Base-by-base conservation (phyloP, 1,139 yeast species). In the Candida anutae region DNA sequence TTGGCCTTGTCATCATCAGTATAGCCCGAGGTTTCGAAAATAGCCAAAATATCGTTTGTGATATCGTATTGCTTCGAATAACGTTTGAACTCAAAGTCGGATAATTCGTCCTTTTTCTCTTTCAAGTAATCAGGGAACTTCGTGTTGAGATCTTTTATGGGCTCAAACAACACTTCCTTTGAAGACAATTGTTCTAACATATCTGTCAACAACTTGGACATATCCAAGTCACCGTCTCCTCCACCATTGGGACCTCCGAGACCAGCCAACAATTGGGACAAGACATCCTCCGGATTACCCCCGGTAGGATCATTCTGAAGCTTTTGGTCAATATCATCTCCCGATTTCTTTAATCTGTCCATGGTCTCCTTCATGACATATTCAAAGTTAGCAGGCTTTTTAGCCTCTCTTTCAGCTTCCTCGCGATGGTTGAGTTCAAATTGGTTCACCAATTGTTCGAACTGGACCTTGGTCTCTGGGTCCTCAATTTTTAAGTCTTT, bases 141-240 rank as follows among this genome's bases (percentile, higher is more conserved):
- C 13, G 64, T 58, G 38, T 79, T 74, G 52, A 88, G 67, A 36
- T 85, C 95, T 45, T 78, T 81, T 57, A 90, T 71, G 2, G 97
- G 95, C 41, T 82, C 94, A 48, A 84, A 88, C 27, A 90, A 64
- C 17, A 88, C 84, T 33, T 80, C 93, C 50, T 85, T 88, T 5
- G 94, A 77, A 13, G 93, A 75, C 52, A 90, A 69, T 50, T 85
- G 93, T 36, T 78, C 80, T 45, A 90, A 66, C 78, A 88, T 78
- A 29, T 82, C 87, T 16, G 73, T 70, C 37, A 88, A 63, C 25
- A 88, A 62, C 37, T 76, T 74, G 29, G 81, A 69, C 66, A 62
- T 64, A 42, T 72, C 76, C 44, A 74, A 53, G 34, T 63, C 69
- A 16, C 71, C 79, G 32, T 62, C 69, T 6, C 59, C 72, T 6